phyloP scores from a whole-genome alignment of 306 rosid genomes.

The Dryas octopetala region DNA sequence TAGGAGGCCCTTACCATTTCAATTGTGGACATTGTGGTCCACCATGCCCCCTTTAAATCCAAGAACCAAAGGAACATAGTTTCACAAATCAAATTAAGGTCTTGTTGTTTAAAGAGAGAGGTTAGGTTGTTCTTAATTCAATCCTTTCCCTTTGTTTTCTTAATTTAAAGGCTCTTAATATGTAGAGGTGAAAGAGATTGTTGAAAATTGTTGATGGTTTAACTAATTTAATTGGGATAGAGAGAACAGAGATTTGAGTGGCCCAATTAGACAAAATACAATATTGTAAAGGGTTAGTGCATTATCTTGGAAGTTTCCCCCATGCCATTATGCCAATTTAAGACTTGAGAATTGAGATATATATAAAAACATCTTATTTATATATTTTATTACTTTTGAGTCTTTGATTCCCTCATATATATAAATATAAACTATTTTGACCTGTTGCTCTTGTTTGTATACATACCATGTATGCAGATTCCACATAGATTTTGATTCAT shows the following conservation, averaged over 20 bases:
- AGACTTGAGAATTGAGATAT: background rate
- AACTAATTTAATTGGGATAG: background rate
- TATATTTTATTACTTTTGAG: too few species aligned
- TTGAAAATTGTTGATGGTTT: background rate
- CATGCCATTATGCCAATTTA: background rate
- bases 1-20: background rate
- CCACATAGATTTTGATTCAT: background rate
- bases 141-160: background rate
- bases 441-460: constrained; percentile 9
- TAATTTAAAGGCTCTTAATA: too few species aligned
- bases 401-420: background rate
- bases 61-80: background rate
- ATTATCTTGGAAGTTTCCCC: background rate
- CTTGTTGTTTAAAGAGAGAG: too few species aligned
- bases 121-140: background rate
- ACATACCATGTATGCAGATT: background rate
- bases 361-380: too few species aligned
- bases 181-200: too few species aligned
- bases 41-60: too few species aligned
- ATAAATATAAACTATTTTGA: background rate
- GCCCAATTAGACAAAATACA: background rate
- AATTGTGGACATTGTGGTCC: background rate
- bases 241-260: background rate
- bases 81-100: too few species aligned
- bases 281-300: background rate